Evolutionary conservation across 176 grass and related monocot genomes (phyloP).

Genomic region (Bonia amplexicaulis): DNA sequence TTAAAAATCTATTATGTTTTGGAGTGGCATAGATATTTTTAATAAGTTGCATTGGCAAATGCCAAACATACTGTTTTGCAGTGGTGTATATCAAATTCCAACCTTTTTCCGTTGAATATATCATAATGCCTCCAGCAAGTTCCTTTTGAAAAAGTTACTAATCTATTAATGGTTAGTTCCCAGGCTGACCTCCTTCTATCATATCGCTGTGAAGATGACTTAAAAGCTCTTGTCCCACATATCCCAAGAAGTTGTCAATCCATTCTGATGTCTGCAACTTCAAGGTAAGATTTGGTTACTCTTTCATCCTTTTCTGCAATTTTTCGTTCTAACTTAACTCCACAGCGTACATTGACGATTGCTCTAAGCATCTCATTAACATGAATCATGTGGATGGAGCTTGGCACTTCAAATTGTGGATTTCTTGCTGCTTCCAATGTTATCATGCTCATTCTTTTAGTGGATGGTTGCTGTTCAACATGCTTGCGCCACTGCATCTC

Average conservation of each 20-base stretch:
- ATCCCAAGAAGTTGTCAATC: slow-evolving; percentile 81
- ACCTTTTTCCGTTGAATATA: background rate
- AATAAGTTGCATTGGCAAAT: background rate
- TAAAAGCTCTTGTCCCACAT: slow-evolving; percentile 77
- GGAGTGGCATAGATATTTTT: background rate
- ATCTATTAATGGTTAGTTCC: slow-evolving; percentile 36
- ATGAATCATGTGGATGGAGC: background rate
- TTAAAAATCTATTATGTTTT: background rate
- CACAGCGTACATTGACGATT: background rate
- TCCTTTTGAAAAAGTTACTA: slow-evolving; percentile 29
- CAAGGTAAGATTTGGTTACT: slow-evolving; percentile 51
- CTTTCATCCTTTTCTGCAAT: slow-evolving; percentile 11
- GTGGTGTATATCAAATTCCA: background rate
- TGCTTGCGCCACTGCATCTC: slow-evolving; percentile 1
- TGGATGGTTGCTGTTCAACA: background rate
- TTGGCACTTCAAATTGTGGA: background rate
- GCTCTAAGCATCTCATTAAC: background rate
- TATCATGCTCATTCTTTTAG: background rate
- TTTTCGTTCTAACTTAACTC: background rate
- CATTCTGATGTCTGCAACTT: slow-evolving; percentile 97
- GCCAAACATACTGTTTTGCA: background rate
- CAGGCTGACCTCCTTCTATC: slow-evolving; percentile 96
- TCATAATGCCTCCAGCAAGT: background rate
- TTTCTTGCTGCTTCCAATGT: background rate
- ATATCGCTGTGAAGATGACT: slow-evolving; percentile 85